A percentile compares a stretch with the other conserved stretches of the same genome.
These are phyloP conservation scores for Paramarasmius palmivorus DNA, from an alignment of 1,284 basidiomycete genomes.

Conservation along the genomic window DNA sequence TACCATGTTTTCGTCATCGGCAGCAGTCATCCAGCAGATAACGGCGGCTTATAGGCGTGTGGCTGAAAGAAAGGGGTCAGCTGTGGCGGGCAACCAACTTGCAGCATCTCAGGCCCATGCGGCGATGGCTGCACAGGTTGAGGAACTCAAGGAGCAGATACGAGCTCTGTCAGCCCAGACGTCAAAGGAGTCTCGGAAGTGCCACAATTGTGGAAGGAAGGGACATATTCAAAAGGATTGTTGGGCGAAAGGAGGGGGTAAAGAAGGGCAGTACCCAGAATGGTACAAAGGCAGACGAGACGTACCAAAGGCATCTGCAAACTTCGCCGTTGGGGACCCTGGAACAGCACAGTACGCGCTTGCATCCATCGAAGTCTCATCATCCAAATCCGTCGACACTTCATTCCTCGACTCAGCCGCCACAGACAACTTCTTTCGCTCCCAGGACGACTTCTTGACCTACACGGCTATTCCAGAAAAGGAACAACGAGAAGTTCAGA, in stretches of 20 bases:
- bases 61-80: not conserved
- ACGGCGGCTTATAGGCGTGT: not conserved
- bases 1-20: not conserved
- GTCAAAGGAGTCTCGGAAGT: not conserved
- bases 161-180: not conserved
- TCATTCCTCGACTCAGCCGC: slow-evolving; percentile 2
- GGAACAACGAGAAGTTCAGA: too few relatives aligned
- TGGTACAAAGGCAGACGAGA: not conserved
- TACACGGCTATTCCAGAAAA: not conserved
- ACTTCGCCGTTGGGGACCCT: not conserved
- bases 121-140: not conserved
- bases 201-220: not conserved
- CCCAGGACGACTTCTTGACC: not conserved
- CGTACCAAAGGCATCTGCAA: too few relatives aligned
- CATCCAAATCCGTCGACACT: not conserved
- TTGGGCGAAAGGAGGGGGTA: not conserved
- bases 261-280: not conserved
- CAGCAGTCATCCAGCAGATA: slow-evolving; percentile 8
- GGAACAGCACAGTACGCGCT: not conserved
- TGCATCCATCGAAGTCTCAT: not conserved
- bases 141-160: not conserved
- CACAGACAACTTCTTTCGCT: slow-evolving; percentile 6
- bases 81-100: not conserved
- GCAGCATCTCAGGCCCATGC: not conserved
- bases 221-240: not conserved